A percentile compares a stretch with the other conserved stretches of the same genome.
Evolutionary conservation across 2,329 filamentous ascomycete genomes (phyloP).

Genomic region (Trichophyton simii): DNA sequence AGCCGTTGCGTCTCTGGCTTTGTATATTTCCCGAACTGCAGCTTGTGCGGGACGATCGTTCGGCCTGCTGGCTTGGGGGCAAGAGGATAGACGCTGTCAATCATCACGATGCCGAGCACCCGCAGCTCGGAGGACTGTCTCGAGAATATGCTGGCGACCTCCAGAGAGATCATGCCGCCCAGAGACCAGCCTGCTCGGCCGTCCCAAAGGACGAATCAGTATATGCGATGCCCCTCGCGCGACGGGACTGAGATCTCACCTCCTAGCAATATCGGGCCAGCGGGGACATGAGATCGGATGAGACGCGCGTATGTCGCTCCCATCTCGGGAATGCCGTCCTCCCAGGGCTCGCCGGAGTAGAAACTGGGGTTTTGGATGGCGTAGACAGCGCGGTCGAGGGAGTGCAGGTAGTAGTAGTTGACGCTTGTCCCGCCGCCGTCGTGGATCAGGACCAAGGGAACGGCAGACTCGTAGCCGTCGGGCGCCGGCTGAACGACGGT

Average conservation of each 20-base stretch:
- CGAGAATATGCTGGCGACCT: conserved; percentile 14
- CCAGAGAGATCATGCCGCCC: conserved; percentile 15
- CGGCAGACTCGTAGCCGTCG: background rate
- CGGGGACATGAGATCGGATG: conserved; percentile 25
- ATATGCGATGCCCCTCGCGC: background rate
- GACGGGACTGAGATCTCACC: conserved; percentile 8
- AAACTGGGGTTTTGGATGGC: conserved; percentile 47
- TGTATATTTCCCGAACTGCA: conserved; percentile 8
- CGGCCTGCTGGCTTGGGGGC: background rate
- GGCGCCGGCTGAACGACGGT: conserved; percentile 11
- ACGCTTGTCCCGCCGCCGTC: conserved; percentile 51
- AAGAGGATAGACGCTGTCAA: conserved; percentile 14
- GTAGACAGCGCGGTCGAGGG: conserved; percentile 39
- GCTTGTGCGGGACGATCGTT: conserved; percentile 7
- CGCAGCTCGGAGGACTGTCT: conserved; percentile 6
- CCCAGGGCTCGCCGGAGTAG: conserved; percentile 35
- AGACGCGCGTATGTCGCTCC: conserved; percentile 38
- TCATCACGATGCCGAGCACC: conserved; percentile 15
- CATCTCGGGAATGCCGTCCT: conserved; percentile 45
- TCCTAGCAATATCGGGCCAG: conserved; percentile 13
- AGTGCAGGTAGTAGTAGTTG: conserved; percentile 43
- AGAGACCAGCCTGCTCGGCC: conserved; percentile 15
- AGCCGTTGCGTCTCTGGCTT: conserved; percentile 10
- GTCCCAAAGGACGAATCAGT: background rate
- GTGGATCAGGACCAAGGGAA: conserved; percentile 47